phyloP scores from a whole-genome alignment of 2,329 filamentous ascomycete species.

The Aspergillus viridinutans region DNA sequence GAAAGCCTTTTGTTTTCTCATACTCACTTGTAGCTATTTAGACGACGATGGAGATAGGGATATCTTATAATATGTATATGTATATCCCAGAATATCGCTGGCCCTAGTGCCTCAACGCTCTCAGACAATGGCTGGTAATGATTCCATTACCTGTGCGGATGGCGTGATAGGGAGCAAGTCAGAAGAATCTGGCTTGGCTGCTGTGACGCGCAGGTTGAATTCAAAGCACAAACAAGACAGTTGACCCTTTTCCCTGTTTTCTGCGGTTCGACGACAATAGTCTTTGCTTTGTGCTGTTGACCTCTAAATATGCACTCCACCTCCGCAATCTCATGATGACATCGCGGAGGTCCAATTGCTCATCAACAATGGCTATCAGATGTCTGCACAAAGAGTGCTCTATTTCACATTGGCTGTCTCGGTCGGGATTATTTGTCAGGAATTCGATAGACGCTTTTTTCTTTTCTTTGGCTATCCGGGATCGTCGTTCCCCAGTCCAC shows the following conservation, averaged over 20 bases:
- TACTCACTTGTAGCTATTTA: background rate
- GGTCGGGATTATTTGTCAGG: background rate
- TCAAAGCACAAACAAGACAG: background rate
- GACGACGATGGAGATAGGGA: background rate
- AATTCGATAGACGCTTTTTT: background rate
- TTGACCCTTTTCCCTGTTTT: background rate
- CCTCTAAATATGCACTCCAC: background rate
- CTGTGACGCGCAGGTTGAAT: background rate
- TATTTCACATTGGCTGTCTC: background rate
- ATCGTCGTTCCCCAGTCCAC: conserved; percentile 4
- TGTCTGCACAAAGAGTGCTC: background rate
- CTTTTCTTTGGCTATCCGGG: conserved; percentile 2
- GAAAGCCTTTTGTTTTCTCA: no score
- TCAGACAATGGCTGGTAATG: background rate
- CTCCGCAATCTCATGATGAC: conserved; percentile 12
- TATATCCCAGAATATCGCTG: background rate
- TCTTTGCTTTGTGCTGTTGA: background rate
- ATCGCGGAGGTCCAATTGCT: conserved; percentile 18
- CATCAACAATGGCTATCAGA: conserved; percentile 6
- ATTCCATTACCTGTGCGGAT: background rate
- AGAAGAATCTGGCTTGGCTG: background rate
- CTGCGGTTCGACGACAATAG: background rate
- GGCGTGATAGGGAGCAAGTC: background rate
- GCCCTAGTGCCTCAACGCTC: background rate
- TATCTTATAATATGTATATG: background rate